Base-by-base conservation (phyloP, 1,284 basidiomycete species). In the Ceratobasidium sp. region DNA sequence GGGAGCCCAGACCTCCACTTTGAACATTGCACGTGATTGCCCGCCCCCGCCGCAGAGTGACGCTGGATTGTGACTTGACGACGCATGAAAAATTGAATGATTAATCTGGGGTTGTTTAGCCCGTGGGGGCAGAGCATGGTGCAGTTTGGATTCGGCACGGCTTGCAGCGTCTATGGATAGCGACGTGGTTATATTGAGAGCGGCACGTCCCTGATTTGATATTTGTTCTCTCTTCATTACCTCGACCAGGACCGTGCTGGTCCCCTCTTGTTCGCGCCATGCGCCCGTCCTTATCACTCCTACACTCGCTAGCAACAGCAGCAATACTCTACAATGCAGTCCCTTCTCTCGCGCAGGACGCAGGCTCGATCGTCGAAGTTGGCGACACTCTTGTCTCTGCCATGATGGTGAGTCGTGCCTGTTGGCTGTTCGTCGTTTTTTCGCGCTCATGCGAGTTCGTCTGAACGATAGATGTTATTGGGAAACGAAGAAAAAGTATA, bases 401-500 rank as follows among this genome's bases (percentile, higher is more conserved):
- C 7, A 69, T 69, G 66, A 69, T 69, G 66, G 66, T 69, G 8
- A 16, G 53, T 16, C 36, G 51, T 28, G 14, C 7, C 36, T 30
- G 9, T 33, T 46, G 36, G 18, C 16, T 25, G 40, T 33, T 64
- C 21, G 14, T 64, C 11, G 21, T 7, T 25, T 61, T 44, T 46
- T 44, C 42, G 14, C 14, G 21, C 12, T 61, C 36, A 28, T 16
- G 2, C 40, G 16, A 4, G 42, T 51, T 25, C n/a, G 8, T 21
- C 18, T n/a, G 42, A 16, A 33, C 51, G 30, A 16, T 33, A 69
- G 66, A 69, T 69, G 66, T 36, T 69, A 58, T 25, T 69, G 53
- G 66, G 66, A 36, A 69, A 69, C 44, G 66, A 69, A 18, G 66
- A 69, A 69, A 69, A 69, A 69, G 66, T 69, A 58, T 69, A 69